phyloP scores from a whole-genome alignment of 352 stramenopile species.

The Phytophthora pisi region DNA sequence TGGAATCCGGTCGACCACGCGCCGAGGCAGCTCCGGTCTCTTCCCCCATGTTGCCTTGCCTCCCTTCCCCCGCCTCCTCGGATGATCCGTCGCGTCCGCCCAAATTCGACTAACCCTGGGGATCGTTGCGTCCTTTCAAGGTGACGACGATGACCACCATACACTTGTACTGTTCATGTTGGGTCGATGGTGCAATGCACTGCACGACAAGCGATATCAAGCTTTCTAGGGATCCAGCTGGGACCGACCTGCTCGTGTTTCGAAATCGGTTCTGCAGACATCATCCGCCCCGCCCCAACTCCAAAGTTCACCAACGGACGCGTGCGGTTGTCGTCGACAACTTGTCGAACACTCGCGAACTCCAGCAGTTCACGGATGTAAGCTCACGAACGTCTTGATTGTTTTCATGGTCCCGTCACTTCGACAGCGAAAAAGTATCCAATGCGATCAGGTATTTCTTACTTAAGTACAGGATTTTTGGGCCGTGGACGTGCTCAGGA shows the following conservation, averaged over 20 bases:
- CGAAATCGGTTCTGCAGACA: background rate
- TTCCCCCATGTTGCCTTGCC: slow-evolving; percentile 28
- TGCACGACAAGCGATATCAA: slow-evolving; percentile 2
- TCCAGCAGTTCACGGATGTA: background rate
- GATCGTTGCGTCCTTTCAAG: slow-evolving; percentile 22
- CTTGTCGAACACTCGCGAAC: background rate
- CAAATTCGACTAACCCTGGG: background rate
- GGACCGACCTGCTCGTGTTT: background rate
- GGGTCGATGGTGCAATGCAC: background rate
- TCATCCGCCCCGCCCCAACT: background rate
- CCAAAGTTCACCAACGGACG: background rate
- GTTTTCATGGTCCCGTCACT: background rate
- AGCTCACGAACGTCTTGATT: no score
- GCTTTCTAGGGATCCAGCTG: slow-evolving; percentile 6
- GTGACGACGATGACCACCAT: slow-evolving; percentile 4
- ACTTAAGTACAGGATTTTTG: background rate
- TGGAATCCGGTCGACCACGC: slow-evolving; percentile 21
- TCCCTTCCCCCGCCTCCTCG: slow-evolving; percentile 1
- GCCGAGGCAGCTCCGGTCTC: background rate
- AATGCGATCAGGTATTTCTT: no score
- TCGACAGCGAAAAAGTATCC: background rate
- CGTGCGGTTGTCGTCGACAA: background rate
- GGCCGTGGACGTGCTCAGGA: slow-evolving; percentile 5
- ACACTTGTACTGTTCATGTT: background rate
- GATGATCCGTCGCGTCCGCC: slow-evolving; percentile 19